Evolutionary conservation across 495 filamentous ascomycete species (phyloP), one percentile per base, ranked within the genome.

Genomic region (Penicillium riverlandense): DNA sequence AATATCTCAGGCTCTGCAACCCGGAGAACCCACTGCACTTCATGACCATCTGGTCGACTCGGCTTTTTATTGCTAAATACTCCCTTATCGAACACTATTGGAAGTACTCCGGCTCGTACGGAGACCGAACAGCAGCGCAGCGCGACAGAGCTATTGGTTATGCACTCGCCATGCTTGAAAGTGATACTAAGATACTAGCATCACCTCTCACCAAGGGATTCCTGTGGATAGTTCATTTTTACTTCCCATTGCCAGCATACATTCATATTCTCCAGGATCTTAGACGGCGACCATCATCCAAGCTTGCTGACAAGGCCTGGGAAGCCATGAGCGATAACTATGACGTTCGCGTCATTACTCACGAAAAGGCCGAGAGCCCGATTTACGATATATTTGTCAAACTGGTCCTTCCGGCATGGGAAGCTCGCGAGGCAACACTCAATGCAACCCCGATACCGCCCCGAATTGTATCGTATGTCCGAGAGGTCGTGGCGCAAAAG

Each of bases 201-300:
- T 77, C 72, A 0, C 62, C 72, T 14, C 55, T 70, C 0, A 74
- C 56, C 1, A 65, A 62, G 52, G 55, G 68, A 7, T 80, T 56
- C 49, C 49, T 29, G 28, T 82, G 77, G 77, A 38, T 72, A 0
- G 11, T 54, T 22, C 49, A 63, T 0, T 59, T 63, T 14, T 44
- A 80, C 50, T 80, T 80, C 52, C 78, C 76, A 6, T 71, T 79
- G 35, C 67, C 68, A 0, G 73, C 67, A 7, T 80, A 78, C 45
- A 44, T 75, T n/a, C 65, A 77, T 29, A 40, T 78, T 12, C 38
- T 68, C 6, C 66, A 77, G 47, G 62, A 75, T 32, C 41, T 79
- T 35, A 57, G 46, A 40, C 9, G 32, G 6, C 62, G 66, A 28
- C 74, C 75, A 36, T 10, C 43, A 10, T 31, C 41, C 8, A 35